Conservation (phyloP, 1,284 basidiomycete genomes). For the Papiliotrema laurentii region DNA sequence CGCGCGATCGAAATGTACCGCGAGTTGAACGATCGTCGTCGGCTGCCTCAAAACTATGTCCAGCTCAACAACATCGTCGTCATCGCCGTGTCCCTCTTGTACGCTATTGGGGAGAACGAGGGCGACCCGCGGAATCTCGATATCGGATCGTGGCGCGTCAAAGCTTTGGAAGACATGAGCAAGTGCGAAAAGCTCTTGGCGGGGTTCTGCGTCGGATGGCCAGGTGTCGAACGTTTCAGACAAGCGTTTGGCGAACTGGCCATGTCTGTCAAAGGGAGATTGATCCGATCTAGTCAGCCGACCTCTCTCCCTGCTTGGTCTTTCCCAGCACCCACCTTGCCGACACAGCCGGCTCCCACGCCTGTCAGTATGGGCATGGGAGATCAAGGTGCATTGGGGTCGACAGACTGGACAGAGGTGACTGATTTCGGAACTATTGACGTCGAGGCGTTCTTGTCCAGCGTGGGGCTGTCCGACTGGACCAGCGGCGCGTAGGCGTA, state of each 20-base stretch:
- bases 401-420: neutral
- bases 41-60: neutral
- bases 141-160: neutral
- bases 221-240: neutral
- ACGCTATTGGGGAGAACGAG: neutral
- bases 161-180: neutral
- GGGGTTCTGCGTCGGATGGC: neutral
- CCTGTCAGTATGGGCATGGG: too few relatives aligned
- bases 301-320: neutral
- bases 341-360: neutral
- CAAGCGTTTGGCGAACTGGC: neutral
- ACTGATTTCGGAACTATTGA: neutral
- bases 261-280: neutral
- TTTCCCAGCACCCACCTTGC: neutral
- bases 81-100: neutral
- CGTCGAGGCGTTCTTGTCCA: constrained; percentile 4
- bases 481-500: neutral
- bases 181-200: neutral
- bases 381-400: neutral
- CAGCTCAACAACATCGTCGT: constrained; percentile 3
- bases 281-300: neutral
- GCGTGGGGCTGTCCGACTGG: constrained; percentile 1
- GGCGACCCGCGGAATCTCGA: neutral
- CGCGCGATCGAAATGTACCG: neutral
- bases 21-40: neutral